Base-by-base conservation (phyloP, 257 asterid species). In the Henckelia pumila region DNA sequence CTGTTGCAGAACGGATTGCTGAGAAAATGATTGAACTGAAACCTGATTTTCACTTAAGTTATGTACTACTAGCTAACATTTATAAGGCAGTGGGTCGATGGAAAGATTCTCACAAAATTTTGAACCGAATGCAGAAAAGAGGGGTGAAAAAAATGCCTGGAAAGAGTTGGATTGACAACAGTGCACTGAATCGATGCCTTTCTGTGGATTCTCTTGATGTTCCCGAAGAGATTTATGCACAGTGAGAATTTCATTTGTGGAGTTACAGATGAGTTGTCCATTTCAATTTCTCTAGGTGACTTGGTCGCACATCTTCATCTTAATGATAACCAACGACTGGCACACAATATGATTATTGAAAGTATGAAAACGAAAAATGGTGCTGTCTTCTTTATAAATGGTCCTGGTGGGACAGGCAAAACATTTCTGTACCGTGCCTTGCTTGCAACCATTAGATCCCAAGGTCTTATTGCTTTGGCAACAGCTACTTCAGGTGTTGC, bases 11-110 rank as follows among this genome's bases (percentile, higher is more conserved):
- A 63, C 84, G 95, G 17, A 68, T 89, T 62, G 92, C 93, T 6
- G 79, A 79, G 82, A 90, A 76, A 73, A 68, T 83, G 86, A 86
- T 90, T 25, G 88, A 83, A 67, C 21, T 93, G 83, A 86, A 71
- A 75, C 98, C 97, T 29, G 92, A 86, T 75, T 79, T 83, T 72
- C 96, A 88, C 79, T 79, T 86, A 30, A 85, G 97, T 72, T 90
- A 93, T 56, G 95, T 93, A 44, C 89, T 85, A 61, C 77, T 90
- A 26, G 92, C 92, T 14, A 93, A 83, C 62, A 86, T 86, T 58
- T 93, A 90, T 58, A 81, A 88, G 55, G 82, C 86, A 7, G 85
- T 81, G 35, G 97, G 97, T 58, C 80, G 95, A 69, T 93, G 92
- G 90, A 70, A 78, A 60, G 97, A 93, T 76, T 90, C 99, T 64